phyloP scores from a whole-genome alignment of 768 basidiomycete genomes.

The Boletus rubescentipes region DNA sequence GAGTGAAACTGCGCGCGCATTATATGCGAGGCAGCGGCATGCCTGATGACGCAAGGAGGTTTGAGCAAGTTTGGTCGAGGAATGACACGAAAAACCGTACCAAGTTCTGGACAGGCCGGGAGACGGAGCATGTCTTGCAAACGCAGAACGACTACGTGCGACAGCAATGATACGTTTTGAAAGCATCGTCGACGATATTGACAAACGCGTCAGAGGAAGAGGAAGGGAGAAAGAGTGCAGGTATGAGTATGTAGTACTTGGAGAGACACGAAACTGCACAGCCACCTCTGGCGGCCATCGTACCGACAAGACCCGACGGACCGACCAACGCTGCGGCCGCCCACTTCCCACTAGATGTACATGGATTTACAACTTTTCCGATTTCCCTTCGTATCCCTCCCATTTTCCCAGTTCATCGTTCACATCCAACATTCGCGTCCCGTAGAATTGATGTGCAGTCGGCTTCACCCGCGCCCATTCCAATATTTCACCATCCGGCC shows the following conservation, averaged over 20 bases:
- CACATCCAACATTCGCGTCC: constrained; percentile 57
- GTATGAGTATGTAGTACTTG: too few species aligned
- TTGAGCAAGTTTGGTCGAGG: constrained; percentile 2
- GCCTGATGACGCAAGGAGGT: constrained; percentile 34
- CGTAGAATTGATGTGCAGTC: constrained; percentile 64
- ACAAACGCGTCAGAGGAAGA: neutral
- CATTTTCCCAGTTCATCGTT: constrained; percentile 59
- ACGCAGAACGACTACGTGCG: constrained; percentile 57
- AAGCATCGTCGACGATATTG: constrained; percentile 45
- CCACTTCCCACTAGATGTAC: too few species aligned
- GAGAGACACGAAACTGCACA: neutral
- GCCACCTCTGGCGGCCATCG: constrained; percentile 15
- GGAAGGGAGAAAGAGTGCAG: neutral
- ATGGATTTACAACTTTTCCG: constrained; percentile 27
- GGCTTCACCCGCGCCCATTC: constrained; percentile 58
- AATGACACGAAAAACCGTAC: constrained; percentile 32
- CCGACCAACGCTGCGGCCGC: too few species aligned
- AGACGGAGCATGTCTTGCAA: constrained; percentile 35
- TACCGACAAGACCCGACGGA: constrained; percentile 13
- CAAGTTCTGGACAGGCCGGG: constrained; percentile 45
- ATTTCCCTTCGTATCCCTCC: constrained; percentile 60
- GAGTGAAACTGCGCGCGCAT: constrained; percentile 67
- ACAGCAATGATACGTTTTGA: constrained; percentile 67
- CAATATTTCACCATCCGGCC: constrained; percentile 48
- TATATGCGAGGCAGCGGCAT: constrained; percentile 44